Evolutionary conservation across 176 grass and related monocot genomes (phyloP).

Genomic region (Triticum monococcum): DNA sequence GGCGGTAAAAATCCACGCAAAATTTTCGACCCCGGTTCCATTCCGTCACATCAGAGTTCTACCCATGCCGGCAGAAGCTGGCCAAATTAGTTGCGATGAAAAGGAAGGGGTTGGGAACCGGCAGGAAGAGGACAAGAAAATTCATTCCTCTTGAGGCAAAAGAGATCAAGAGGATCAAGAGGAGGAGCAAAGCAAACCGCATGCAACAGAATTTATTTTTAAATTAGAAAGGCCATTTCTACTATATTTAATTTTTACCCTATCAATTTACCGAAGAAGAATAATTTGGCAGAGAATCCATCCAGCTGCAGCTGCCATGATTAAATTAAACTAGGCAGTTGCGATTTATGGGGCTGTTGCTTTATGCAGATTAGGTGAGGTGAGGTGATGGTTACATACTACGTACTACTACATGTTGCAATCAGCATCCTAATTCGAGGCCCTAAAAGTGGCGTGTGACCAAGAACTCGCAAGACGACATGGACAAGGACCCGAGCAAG

Average conservation of each 20-base stretch:
- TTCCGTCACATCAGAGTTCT: slow-evolving; percentile 21
- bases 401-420: background rate
- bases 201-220: background rate
- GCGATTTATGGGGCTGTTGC: background rate
- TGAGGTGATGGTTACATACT: slow-evolving; percentile 1
- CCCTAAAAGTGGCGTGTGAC: background rate
- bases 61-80: slow-evolving; percentile 15
- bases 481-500: slow-evolving; percentile 15
- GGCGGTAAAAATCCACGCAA: background rate
- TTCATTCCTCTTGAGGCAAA: background rate
- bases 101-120: background rate
- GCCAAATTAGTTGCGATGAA: slow-evolving; percentile 15
- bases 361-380: slow-evolving; percentile 18
- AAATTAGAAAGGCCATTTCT: background rate
- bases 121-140: slow-evolving; percentile 29
- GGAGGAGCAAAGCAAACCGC: background rate
- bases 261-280: background rate
- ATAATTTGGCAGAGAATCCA: background rate
- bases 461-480: slow-evolving; percentile 40
- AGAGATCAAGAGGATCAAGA: background rate
- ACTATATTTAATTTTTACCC: background rate
- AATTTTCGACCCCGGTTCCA: background rate
- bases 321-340: no score
- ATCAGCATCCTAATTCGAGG: slow-evolving; percentile 13
- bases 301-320: background rate